These are phyloP conservation scores for Piper betle DNA, from an alignment of 164 flowering plant species.

Conservation along the genomic window DNA sequence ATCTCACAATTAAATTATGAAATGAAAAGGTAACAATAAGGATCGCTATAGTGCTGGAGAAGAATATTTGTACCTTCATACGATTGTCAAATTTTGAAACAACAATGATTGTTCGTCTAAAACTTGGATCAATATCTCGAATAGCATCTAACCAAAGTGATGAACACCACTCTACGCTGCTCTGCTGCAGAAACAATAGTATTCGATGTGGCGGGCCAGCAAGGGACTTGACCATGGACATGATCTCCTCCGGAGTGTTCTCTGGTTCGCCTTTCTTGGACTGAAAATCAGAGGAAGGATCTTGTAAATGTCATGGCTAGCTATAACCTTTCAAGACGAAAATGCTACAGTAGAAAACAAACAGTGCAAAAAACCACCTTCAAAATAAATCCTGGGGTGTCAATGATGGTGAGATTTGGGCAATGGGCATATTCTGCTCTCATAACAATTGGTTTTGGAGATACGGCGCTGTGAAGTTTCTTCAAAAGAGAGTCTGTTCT, in stretches of 20 bases:
- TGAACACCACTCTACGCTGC: constrained; percentile 98
- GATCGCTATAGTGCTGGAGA: background rate
- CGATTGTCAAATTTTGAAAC: constrained; percentile 98
- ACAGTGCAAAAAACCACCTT: constrained; percentile 37
- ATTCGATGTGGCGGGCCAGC: constrained; percentile 96
- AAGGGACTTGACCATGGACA: constrained; percentile 88
- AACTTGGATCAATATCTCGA: constrained; percentile 86
- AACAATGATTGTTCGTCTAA: constrained; percentile 71
- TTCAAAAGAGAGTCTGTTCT: constrained; percentile 71
- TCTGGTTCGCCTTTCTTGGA: constrained; percentile 98
- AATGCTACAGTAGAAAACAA: too few species aligned
- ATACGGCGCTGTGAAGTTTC: constrained; percentile 66
- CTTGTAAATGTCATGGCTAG: too few species aligned
- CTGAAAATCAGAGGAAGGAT: constrained; percentile 20
- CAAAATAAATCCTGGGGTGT: constrained; percentile 95
- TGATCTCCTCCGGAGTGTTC: constrained; percentile 84
- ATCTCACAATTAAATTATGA: background rate
- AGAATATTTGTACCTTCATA: constrained; percentile 50
- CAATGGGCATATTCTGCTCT: constrained; percentile 98
- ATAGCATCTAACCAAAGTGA: constrained; percentile 91
- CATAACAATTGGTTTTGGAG: constrained; percentile 92
- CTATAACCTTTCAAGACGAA: background rate
- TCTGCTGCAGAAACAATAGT: constrained; percentile 92
- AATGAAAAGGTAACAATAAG: background rate
- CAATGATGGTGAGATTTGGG: constrained; percentile 93